phyloP scores from a whole-genome alignment of 352 stramenopile species.

The Phytophthora idaei region DNA sequence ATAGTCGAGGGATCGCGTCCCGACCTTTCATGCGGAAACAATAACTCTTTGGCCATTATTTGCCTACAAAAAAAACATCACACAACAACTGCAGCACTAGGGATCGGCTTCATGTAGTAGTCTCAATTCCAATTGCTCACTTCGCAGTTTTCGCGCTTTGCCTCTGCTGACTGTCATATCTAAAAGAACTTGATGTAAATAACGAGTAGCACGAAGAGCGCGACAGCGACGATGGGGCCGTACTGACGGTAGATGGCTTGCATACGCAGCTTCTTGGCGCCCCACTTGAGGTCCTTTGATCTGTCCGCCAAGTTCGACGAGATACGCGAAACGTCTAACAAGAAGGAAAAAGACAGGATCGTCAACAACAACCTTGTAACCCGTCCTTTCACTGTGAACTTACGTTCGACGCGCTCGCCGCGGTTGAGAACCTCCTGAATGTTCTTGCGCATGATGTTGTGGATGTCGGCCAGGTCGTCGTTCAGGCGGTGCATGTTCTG shows the following conservation, averaged over 20 bases:
- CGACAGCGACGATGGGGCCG: slow-evolving; percentile 79
- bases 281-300: slow-evolving; percentile 98
- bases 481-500: slow-evolving; percentile 97
- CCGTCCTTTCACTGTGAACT: slow-evolving; percentile 12
- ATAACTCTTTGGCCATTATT: not conserved
- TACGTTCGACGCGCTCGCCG: slow-evolving; percentile 88
- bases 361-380: slow-evolving; percentile 7
- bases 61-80: too few relatives aligned
- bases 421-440: slow-evolving; percentile 95
- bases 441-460: slow-evolving; percentile 99
- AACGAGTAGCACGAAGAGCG: slow-evolving; percentile 85
- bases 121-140: not conserved
- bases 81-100: not conserved
- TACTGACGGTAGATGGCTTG: slow-evolving; percentile 91
- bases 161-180: slow-evolving; percentile 19
- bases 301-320: slow-evolving; percentile 92
- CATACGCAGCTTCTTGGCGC: slow-evolving; percentile 93
- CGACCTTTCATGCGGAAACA: slow-evolving; percentile 37
- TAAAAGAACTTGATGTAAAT: slow-evolving; percentile 94
- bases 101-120: too few relatives aligned
- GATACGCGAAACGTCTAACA: slow-evolving; percentile 84
- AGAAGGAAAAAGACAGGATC: slow-evolving; percentile 2
- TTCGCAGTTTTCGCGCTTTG: not conserved
- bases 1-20: slow-evolving; percentile 17
- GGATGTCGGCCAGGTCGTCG: slow-evolving; percentile 98